Base-by-base conservation (phyloP, 345 rosid genomes). In the Noccaea bulbosa region DNA sequence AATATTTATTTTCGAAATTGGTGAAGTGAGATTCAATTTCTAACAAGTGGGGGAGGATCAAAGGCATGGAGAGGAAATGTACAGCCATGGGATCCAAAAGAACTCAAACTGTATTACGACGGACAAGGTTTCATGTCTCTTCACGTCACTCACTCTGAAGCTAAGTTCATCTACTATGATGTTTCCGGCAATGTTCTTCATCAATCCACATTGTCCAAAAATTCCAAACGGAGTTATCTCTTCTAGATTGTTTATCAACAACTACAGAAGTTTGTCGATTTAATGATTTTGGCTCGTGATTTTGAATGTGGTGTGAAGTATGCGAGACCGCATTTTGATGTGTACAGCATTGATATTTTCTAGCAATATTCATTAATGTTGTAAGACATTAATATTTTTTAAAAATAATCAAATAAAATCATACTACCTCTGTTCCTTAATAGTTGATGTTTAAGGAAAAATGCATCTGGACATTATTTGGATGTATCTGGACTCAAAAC, bases 11-110 rank as follows among this genome's bases (percentile, higher is more conserved):
- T 16, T 47, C 48, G 35, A 9, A 40, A 64, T n/a, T 48, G 41
- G 58, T 75, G 79, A 82, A 89, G 96, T 39, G 66, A 58, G 20
- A 79, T 77, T 1, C 82, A 86, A 63, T 88, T 69, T 67, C 49
- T 91, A 3, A 91, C 97, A 1, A 88, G 91, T 56, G 96, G 96
- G 8, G 96, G 87, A 6, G 96, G 97, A 5, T 91, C 97, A 27
- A 87, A 88, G 69, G 93, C 97, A 38, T 91, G 96, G 97, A 81
- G 77, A 62, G 96, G 96, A 4, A 73, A 49, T 15, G 30, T 82
- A 0, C 22, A 3, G 5, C 65, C 78, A 70, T 78, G 84, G 87
- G 80, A 72, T 77, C 84, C 86, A 58, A 62, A 79, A 30, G 96
- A 85, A 70, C 72, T 87, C 70, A 81, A 87, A 72, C 67, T 91